Base-by-base conservation (phyloP, 1,284 basidiomycete genomes). In the Cronartium quercuum region DNA sequence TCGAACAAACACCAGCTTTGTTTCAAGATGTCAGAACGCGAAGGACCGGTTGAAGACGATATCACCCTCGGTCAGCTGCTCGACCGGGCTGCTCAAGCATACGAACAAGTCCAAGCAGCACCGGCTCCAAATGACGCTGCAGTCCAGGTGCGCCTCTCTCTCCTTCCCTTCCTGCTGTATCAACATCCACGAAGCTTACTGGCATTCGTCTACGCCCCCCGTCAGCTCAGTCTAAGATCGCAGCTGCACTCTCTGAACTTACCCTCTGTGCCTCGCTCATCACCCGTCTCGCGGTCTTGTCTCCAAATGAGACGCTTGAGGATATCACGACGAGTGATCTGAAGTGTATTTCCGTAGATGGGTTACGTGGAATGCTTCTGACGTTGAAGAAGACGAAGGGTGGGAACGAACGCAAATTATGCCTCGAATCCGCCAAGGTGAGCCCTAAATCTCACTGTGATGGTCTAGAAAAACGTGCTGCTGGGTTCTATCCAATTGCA, bases 291-390 rank as follows among this genome's bases (percentile, higher is more conserved):
- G 87, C 87, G 0, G 83, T 96, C 24, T 94, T 95, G 82, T 93
- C 91, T 71, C 84, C 89, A 7, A 96, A 96, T 80, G 94, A 97
- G 81, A 84, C 84, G 0, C 82, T 92, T 29, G 90, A 93, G 63
- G 94, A 97, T 82, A 87, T 97, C 57, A 86, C 90, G 0, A 92
- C 93, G 10, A 84, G 85, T 40, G 88, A 94, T 82, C 83, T 96
- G 64, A 84, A 89, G 9, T 96, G 92, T 82, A 86, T 96, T 68
- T 85, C 88, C 61, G 87, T 92, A 0, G 88, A 90, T 0, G 94
- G 87, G 82, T 86, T 89, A 29, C 81, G 86, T 40, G 88, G 88
- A 7, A 89, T 94, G 79, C 85, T 91, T n/a, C 86, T 89, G 79
- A 85, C 87, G 61, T 86, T 88, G 65, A 82, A 87, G n/a, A 86